Evolutionary conservation across 805 yeast species (phyloP), one percentile per base, ranked within the genome.

Genomic region (Pichia californica): DNA sequence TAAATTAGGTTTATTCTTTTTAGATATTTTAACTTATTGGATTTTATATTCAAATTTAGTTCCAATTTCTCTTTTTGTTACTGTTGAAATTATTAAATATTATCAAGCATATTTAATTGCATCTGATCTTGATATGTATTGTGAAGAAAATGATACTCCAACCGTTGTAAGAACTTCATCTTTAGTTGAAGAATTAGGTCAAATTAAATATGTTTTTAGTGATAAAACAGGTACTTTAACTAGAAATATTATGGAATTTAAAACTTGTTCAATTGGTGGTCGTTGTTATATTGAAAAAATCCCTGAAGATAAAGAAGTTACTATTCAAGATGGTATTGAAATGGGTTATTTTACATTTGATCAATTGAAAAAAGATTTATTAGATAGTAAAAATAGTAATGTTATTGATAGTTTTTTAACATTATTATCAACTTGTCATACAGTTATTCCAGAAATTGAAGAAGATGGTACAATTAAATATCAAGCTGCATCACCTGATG

Each of bases 401-500:
- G 74, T 73, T n/a, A 78, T 89, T 44, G 79, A 83, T 55, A 87
- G 83, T 55, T 89, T 94, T 52, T 73, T 93, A 50, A 81, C 89
- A 1, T 68, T 89, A 38, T 69, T 93, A 46, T 87, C 98, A 31
- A 80, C 95, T 0, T 93, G 99, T 61, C 99, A 93, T 57, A 94
- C 99, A 0, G 99, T 93, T 32, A 93, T 93, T 49, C 99, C 99
- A 0, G 99, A 93, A 61, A 68, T 75, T 16, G 73, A 72, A 47
- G 79, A 71, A 1, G 69, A 68, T 44, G 86, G 84, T 0, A 53
- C 71, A 3, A 81, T 93, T 50, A 89, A 87, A 61, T 93, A 94
- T 61, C 99, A 93, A 65, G 99, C 99, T 1, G 96, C 99, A 0
- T 89, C 98, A 0, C 99, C 99, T 0, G 99, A 93, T 67, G 99